Percentiles rank a stretch among this genome's conserved stretches.
Evolutionary conservation across 2,329 filamentous ascomycete genomes (phyloP).

Genomic region (Fusarium stilboides): DNA sequence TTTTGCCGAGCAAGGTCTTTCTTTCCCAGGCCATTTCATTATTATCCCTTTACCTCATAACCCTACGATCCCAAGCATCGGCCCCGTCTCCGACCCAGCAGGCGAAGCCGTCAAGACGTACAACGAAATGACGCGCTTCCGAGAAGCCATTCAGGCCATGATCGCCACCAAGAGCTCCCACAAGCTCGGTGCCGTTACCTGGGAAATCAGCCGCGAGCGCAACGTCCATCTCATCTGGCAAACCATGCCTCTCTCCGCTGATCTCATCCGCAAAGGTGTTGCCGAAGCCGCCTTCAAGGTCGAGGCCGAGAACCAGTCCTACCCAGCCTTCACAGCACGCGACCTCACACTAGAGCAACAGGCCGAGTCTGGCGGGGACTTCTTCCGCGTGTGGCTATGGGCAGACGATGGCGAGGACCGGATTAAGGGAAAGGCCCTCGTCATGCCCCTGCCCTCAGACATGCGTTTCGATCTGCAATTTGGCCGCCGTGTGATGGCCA

Average conservation of each 20-base stretch:
- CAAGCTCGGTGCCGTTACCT: slow-evolving; percentile 86
- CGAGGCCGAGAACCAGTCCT: slow-evolving; percentile 81
- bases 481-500: slow-evolving; percentile 87
- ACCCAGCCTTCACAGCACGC: slow-evolving; percentile 65
- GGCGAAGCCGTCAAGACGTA: slow-evolving; percentile 74
- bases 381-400: slow-evolving; percentile 89
- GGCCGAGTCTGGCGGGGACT: slow-evolving; percentile 70
- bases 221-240: slow-evolving; percentile 97
- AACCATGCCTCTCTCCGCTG: slow-evolving; percentile 81
- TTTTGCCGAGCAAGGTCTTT: slow-evolving; percentile 75
- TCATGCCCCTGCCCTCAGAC: slow-evolving; percentile 80
- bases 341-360: slow-evolving; percentile 67
- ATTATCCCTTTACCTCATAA: slow-evolving; percentile 91
- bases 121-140: slow-evolving; percentile 87
- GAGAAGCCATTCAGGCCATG: slow-evolving; percentile 84
- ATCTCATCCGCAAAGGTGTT: slow-evolving; percentile 78
- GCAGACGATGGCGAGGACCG: slow-evolving; percentile 67
- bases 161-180: slow-evolving; percentile 69
- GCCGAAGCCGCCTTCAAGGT: slow-evolving; percentile 92
- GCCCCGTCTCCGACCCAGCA: slow-evolving; percentile 65
- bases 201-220: slow-evolving; percentile 87
- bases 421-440: slow-evolving; percentile 75
- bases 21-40: slow-evolving; percentile 88
- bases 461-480: slow-evolving; percentile 93
- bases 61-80: slow-evolving; percentile 79